These are phyloP conservation scores for Thecaphora frezii DNA, from an alignment of 1,284 basidiomycete species.

Conservation along the genomic window DNA sequence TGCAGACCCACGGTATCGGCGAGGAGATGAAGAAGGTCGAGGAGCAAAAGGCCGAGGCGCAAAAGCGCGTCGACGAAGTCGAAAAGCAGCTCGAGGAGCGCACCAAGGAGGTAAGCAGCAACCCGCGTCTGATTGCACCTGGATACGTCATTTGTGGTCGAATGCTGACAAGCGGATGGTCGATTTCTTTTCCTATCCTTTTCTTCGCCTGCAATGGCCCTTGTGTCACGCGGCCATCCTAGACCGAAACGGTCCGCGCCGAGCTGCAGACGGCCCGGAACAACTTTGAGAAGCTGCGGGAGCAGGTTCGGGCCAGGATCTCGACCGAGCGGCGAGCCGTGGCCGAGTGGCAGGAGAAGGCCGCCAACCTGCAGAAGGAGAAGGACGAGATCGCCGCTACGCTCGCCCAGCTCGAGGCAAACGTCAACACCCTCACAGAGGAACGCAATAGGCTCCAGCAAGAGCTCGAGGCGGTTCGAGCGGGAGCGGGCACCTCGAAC, in stretches of 20 bases:
- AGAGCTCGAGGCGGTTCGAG: slow-evolving; percentile 37
- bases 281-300: slow-evolving; percentile 48
- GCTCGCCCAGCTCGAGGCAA: slow-evolving; percentile 23
- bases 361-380: slow-evolving; percentile 57
- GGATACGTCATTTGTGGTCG: no score
- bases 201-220: background rate
- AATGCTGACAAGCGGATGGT: no score
- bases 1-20: slow-evolving; percentile 83
- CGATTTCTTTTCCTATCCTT: no score
- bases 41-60: slow-evolving; percentile 43
- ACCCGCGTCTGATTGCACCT: no score
- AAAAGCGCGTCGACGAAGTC: slow-evolving; percentile 32
- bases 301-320: slow-evolving; percentile 48
- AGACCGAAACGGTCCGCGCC: slow-evolving; percentile 16
- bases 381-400: slow-evolving; percentile 45
- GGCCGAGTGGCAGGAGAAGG: slow-evolving; percentile 60
- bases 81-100: slow-evolving; percentile 23
- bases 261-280: slow-evolving; percentile 37
- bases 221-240: background rate
- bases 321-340: slow-evolving; percentile 40
- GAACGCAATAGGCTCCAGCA: slow-evolving; percentile 57
- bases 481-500: slow-evolving; percentile 17
- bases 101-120: slow-evolving; percentile 3
- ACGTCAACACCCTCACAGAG: slow-evolving; percentile 16
- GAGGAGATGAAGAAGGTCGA: slow-evolving; percentile 61